Evolutionary conservation across 2,329 filamentous ascomycete species (phyloP).

Genomic region (Paecilomyces fulvus): DNA sequence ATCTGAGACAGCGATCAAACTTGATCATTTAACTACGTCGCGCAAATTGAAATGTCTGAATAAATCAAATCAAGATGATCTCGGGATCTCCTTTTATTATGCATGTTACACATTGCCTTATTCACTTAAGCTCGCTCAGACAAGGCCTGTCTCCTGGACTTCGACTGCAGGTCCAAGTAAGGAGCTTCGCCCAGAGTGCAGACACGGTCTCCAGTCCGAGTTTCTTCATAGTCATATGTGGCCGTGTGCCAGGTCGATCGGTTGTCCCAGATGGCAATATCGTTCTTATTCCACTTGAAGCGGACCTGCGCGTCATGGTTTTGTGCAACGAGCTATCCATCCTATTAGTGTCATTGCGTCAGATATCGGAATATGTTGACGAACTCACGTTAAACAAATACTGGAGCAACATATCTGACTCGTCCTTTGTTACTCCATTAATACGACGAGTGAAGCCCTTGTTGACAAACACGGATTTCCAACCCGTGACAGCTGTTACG

Average conservation of each 20-base stretch:
- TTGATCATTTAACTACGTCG: too few relatives aligned
- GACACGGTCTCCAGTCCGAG: constrained; percentile 40
- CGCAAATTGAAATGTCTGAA: too few relatives aligned
- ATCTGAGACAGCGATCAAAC: too few relatives aligned
- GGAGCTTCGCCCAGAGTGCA: constrained; percentile 46
- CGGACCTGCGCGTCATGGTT: not conserved
- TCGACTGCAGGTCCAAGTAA: constrained; percentile 38
- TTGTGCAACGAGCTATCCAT: not conserved
- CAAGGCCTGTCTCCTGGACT: constrained; percentile 31
- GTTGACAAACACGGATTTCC: not conserved
- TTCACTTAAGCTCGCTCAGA: not conserved
- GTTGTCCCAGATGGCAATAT: not conserved
- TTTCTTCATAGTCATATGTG: constrained; percentile 23
- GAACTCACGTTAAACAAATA: not conserved
- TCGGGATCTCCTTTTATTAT: too few relatives aligned
- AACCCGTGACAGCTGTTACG: not conserved
- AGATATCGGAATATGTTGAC: too few relatives aligned
- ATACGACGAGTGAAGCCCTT: not conserved
- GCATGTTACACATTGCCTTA: not conserved
- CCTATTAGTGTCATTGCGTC: not conserved
- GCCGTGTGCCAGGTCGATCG: constrained; percentile 37
- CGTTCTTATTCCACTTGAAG: not conserved
- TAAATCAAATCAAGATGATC: too few relatives aligned
- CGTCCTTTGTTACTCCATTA: not conserved
- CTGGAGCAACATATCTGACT: not conserved